Base-by-base conservation (phyloP, 768 basidiomycete species). In the Jaapia argillacea region DNA sequence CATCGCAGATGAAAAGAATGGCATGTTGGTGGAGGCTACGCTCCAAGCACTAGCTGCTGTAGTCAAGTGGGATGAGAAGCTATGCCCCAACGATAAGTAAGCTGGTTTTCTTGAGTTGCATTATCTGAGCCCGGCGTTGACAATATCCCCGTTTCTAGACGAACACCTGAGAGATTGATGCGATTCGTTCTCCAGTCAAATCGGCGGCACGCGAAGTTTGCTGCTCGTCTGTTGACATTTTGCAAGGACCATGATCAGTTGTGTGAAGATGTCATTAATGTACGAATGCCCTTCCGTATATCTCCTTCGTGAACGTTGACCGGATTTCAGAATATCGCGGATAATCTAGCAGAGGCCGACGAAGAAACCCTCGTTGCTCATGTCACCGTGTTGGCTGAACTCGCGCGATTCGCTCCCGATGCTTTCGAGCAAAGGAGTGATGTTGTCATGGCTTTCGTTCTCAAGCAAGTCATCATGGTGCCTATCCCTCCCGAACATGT, bases 361-460 rank as follows among this genome's bases (percentile, higher is more conserved):
- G 71, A 72, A 0, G 73, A 79, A 18, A 54, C 59, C 7, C 68
- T 88, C 1, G 76, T 81, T 0, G 74, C 86, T 0, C 77, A 81
- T 46, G 64, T 87, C 1, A 71, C 81, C 2, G 84, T 81, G 1
- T 69, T 98, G 5, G 74, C 74, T 0, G 84, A 96, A 55, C 60
- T 96, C 22, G 81, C 85, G 0, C 70, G 72, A 6, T 73, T 76
- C 26, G 72, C 74, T 1, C 79, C 82, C 0, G 73, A 77, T 13
- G 75, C 77, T 2, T 91, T 97, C 47, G 91, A 97, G 57, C 65
- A 71, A 27, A 77, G 74, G 58, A 86, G 87, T 56, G 84, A 85
- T 23, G 68, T 74, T 12, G 74, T 97, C 40, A 81, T 83, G 60
- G 59, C 65, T 0, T 84, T 84, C 57, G 61, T 93, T 26, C 58